A percentile compares a stretch with the other conserved stretches of the same genome.
Evolutionary conservation across 805 yeast genomes (phyloP).

Genomic region (Maudiozyma barnettii): DNA sequence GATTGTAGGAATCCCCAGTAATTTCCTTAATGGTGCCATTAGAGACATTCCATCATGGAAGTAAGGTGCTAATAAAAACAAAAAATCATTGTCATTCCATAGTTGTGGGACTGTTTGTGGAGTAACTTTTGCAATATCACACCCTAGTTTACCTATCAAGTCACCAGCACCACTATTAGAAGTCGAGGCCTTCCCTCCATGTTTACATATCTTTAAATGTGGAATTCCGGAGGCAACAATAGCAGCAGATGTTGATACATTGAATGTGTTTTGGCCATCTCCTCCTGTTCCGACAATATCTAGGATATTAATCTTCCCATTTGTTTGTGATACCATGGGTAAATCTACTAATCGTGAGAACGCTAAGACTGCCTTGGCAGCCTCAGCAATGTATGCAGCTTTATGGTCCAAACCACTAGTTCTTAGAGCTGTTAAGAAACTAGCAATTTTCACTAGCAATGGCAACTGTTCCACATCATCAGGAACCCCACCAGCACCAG

Average conservation of each 20-base stretch:
- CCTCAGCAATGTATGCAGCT: conserved; percentile 76
- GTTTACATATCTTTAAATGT: conserved; percentile 71
- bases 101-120: conserved; percentile 49
- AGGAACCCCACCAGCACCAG: conserved; percentile 30
- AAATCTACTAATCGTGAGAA: conserved; percentile 49
- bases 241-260: conserved; percentile 91
- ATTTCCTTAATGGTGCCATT: conserved; percentile 69
- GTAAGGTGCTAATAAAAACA: conserved; percentile 85
- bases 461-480: conserved; percentile 5
- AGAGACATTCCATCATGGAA: conserved; percentile 87
- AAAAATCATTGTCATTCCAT: conserved; percentile 37
- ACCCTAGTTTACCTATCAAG: conserved; percentile 68
- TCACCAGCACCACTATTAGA: conserved; percentile 93
- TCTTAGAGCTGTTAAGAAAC: conserved; percentile 73
- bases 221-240: conserved; percentile 86
- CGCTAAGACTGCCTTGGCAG: conserved; percentile 64
- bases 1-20: conserved; percentile 82
- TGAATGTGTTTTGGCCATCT: conserved; percentile 94
- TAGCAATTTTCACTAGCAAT: conserved; percentile 52
- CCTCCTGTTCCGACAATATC: conserved; percentile 99
- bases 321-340: conserved; percentile 17
- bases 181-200: conserved; percentile 96
- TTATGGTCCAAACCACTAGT: conserved; percentile 68
- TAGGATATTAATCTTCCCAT: conserved; percentile 5
- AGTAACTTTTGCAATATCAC: conserved; percentile 65